Conservation (phyloP, 2,329 filamentous ascomycete species). For the Epichloe sylvatica region DNA sequence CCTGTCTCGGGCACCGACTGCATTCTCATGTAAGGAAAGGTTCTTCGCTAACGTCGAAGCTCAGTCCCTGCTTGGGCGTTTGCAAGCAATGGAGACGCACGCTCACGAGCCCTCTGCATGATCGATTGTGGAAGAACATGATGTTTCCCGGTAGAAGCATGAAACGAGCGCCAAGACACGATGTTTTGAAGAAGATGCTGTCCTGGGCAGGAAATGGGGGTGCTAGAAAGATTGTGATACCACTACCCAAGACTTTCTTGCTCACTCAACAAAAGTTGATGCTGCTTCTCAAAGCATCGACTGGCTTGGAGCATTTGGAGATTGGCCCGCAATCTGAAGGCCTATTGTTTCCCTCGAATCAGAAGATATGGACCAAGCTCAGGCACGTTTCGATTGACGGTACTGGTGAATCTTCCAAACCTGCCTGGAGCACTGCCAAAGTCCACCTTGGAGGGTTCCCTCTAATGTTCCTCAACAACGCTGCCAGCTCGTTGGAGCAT, state of each 20-base stretch:
- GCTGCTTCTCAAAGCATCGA: conserved; percentile 13
- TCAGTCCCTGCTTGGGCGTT: conserved; percentile 19
- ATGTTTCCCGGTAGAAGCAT: conserved; percentile 13
- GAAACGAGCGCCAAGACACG: conserved; percentile 12
- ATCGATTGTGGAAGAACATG: conserved; percentile 19
- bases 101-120: conserved; percentile 16
- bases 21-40: neutral
- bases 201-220: conserved; percentile 18
- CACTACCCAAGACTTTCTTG: conserved; percentile 13
- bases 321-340: conserved; percentile 8
- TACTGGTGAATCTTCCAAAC: conserved; percentile 4
- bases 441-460: conserved; percentile 3
- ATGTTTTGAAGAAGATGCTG: conserved; percentile 16
- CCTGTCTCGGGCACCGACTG: neutral
- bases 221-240: conserved; percentile 16
- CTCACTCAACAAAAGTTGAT: conserved; percentile 18
- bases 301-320: conserved; percentile 15
- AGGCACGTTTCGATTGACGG: conserved; percentile 6
- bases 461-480: conserved; percentile 7
- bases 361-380: conserved; percentile 6
- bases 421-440: conserved; percentile 5
- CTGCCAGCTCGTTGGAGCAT: conserved; percentile 9
- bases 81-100: conserved; percentile 19
- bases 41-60: neutral
- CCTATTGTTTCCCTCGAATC: conserved; percentile 2